phyloP scores from a whole-genome alignment of 305 asterid species.

The Fraxinus platypoda region DNA sequence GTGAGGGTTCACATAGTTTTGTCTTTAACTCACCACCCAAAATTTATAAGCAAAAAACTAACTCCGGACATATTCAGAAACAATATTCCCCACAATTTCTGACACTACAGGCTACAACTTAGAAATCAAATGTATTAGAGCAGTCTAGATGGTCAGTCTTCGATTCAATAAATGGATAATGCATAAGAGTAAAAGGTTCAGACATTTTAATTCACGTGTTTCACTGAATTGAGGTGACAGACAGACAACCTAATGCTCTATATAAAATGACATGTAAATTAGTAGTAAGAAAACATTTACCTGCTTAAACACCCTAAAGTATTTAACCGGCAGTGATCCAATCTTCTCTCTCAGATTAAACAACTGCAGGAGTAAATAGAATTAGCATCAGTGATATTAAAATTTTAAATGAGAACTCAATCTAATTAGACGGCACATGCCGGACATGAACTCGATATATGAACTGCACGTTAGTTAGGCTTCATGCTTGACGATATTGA shows the following conservation, averaged over 20 bases:
- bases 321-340: background rate
- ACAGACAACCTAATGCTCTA: background rate
- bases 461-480: background rate
- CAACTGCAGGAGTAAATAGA: background rate
- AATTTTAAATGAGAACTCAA: background rate
- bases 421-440: background rate
- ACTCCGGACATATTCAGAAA: background rate
- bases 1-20: background rate
- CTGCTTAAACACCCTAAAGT: background rate
- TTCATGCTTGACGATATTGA: background rate
- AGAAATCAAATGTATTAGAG: background rate
- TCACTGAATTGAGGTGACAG: background rate
- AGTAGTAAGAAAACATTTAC: background rate
- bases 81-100: slow-evolving; percentile 7
- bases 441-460: background rate
- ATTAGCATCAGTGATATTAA: too few species aligned
- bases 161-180: background rate
- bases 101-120: background rate
- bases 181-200: background rate
- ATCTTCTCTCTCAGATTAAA: background rate
- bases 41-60: background rate
- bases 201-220: background rate
- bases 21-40: background rate
- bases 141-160: background rate
- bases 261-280: background rate